Base-by-base conservation (phyloP, 345 rosid genomes). In the Jatropha curcas region DNA sequence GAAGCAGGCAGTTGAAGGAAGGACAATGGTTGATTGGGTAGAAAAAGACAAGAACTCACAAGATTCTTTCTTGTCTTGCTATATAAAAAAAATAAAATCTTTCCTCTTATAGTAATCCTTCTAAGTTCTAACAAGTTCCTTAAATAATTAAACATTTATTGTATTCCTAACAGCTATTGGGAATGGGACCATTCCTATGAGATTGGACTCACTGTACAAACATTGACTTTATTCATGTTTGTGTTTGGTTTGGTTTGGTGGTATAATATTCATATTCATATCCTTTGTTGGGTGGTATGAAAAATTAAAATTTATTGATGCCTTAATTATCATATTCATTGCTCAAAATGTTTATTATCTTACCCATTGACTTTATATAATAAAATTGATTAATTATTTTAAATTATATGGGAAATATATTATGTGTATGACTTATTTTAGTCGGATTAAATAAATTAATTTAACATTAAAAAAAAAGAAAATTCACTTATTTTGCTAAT, bases 21-120 rank as follows among this genome's bases (percentile, higher is more conserved):
- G 19, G 27, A 28, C 3, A 7, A 7, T 5, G 4, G 31, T 16
- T 56, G 58, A 65, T 65, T 55, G 70, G 70, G 11, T 24, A 48
- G 2, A 41, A 67, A 17, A 4, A 10, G 20, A 20, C 33, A n/a
- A 39, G n/a, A 56, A 61, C 35, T n/a, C 48, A 61, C 24, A 3
- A 57, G 51, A 51, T 62, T 76, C 68, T 19, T 30, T 43, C 50
- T 14, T 39, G 22, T 56, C 22, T 2, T 59, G 72, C 57, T 31
- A n/a, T n/a, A n/a, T n/a, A n/a, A n/a, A n/a, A n/a, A 2, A 76
- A 71, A 22, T 72, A 33, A 45, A 75, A 74, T 45, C 80, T 87
- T 87, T 70, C 90, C 83, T 30, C 70, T 80, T 80, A 41, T 28
- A 72, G 85, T 19, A 86, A 81, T 17, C 4, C 46, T 17, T 2